Base-by-base conservation (phyloP, 2,329 filamentous ascomycete genomes). In the Allantophomopsis lycopodina region DNA sequence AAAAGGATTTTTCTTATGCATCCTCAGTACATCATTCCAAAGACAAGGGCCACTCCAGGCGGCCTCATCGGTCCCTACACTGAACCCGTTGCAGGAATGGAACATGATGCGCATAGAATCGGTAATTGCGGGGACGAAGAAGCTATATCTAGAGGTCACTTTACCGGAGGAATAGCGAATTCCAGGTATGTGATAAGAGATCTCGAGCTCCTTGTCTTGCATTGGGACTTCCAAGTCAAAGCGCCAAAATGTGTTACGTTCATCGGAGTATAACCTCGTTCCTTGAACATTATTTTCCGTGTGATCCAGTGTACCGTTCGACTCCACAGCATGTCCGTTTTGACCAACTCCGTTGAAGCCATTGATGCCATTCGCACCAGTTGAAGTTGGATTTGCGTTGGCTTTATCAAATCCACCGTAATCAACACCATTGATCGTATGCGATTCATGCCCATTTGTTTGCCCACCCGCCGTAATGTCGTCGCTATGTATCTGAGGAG, bases 81-180 rank as follows among this genome's bases (percentile, higher is more conserved):
- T 89, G 64, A 98, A 98, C 13, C 91, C 93, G 59, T 98, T 98
- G 64, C 91, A 95, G 42, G 85, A 94, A 64, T 95, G 83, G 61
- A 95, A 98, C 85, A 96, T 94, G 55, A 95, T 83, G 55, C 94
- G 86, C 89, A 98, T 96, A 4, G 84, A 83, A 60, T 95, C 80
- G 35, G 76, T 74, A 42, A 70, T 68, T 11, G 83, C 85, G 11
- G 91, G 89, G 4, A 96, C 76, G 68, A 82, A 94, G 60, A 98
- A 98, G 37, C 48, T 74, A 63, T 70, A 94, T 64, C 57, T 60
- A 43, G 62, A 65, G 6, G 68, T 66, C 55, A 76, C 73, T 46
- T 65, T 66, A 32, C 65, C 61, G 47, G 71, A 71, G 39, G 67
- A 63, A 53, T 79, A 80, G 36, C 66, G 69, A 53, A 91, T 62